Evolutionary conservation across 805 yeast species (phyloP), one percentile per base, ranked within the genome.

Genomic region (Lipomyces orientalis): DNA sequence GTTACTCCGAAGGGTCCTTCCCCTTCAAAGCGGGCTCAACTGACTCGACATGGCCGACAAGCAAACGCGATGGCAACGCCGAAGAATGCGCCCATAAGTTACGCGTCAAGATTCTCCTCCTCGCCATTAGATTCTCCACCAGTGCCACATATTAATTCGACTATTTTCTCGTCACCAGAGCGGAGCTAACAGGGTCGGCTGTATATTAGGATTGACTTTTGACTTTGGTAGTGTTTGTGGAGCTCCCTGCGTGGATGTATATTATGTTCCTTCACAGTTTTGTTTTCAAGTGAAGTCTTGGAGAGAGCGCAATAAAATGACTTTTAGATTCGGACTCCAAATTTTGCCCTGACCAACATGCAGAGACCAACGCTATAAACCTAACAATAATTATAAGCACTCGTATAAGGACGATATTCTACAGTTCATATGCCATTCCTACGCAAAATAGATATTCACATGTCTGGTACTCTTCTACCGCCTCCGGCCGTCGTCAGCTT

Each of bases 1-100:
- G 77, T 73, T 7, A 79, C 81, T 8, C 81, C 80, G 2, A 57
- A 56, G 35, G 12, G 29, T 7, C 54, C 58, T 19, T 65, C 52
- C 33, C 49, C 65, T 4, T n/a, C 62, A 16, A 58, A 59, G 7
- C 54, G 52, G n/a, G 4, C 62, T 9, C 25, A 22, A n/a, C 54
- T 12, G 22, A 46, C 31, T 22, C 22, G 33, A 19, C 10, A 25
- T 29, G 19, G 12, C 43, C 62, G 54, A 6, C 59, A n/a, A n/a
- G 58, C 61, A 33, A 22, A 22, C 4, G 19, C 2, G 8, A 9
- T 35, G 34, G 25, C 67, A 25, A 64, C 70, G 1, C 68, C 65
- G 54, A 52, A 49, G 43, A 61, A 54, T 16, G 31, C 37, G 19
- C 37, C 60, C 2, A 22, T 31, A 0, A 54, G 34, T 12, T 62